These are phyloP conservation scores for Penicillium hordei DNA, from an alignment of 2,329 filamentous ascomycete species.

Conservation along the genomic window DNA sequence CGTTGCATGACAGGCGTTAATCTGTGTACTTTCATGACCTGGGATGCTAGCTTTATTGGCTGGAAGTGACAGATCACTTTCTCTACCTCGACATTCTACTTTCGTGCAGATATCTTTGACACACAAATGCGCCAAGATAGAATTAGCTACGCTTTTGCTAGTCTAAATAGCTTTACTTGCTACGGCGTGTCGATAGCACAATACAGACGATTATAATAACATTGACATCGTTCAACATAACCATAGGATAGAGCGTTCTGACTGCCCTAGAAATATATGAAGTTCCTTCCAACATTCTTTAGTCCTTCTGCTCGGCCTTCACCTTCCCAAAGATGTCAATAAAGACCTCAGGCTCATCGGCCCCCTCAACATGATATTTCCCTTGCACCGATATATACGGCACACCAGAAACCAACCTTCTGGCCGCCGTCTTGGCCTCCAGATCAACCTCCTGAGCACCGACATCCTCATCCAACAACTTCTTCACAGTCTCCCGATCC, in stretches of 20 bases:
- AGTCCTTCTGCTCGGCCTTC: constrained; percentile 42
- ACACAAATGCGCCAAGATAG: neutral
- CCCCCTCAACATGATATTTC: constrained; percentile 66
- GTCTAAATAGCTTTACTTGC: neutral
- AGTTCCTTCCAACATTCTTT: neutral
- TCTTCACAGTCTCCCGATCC: constrained; percentile 52
- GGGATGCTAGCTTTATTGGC: neutral
- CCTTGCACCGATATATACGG: constrained; percentile 74
- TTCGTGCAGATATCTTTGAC: neutral
- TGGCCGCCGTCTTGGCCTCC: constrained; percentile 55
- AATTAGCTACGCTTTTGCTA: neutral
- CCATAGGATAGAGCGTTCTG: neutral
- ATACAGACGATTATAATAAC: neutral
- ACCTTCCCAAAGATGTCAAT: constrained; percentile 64
- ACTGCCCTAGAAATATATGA: neutral
- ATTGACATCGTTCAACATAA: neutral
- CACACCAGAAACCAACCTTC: constrained; percentile 64
- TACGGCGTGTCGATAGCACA: neutral
- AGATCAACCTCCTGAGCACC: constrained; percentile 59
- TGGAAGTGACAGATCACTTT: neutral
- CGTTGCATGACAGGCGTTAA: constrained; percentile 9
- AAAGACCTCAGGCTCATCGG: constrained; percentile 68
- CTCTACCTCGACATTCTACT: neutral
- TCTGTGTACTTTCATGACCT: constrained; percentile 4
- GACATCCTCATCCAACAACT: constrained; percentile 57